Evolutionary conservation across 2,329 filamentous ascomycete species (phyloP), one percentile per base, ranked within the genome.

Genomic region (Clonostachys rhizophaga): DNA sequence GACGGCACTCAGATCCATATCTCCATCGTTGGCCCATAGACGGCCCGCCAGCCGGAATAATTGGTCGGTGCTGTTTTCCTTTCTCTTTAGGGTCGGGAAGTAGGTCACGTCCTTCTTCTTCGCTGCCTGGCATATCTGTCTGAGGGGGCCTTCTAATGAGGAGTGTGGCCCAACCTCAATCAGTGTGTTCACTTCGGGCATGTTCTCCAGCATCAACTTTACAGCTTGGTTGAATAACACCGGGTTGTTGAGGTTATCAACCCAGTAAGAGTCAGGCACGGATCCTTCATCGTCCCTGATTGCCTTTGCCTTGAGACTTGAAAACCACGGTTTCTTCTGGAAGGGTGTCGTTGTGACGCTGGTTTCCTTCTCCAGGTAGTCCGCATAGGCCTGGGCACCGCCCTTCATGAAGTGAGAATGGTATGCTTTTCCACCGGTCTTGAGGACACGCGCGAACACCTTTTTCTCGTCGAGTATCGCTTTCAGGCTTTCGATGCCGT

Each of bases 351-450:
- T 9, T 9, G 24, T 30, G 24, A 30, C 9, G 24, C 9, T 30
- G 24, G 24, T 30, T 30, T 30, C 24, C 8, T 30, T 30, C 24
- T 30, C 8, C 24, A 30, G 24, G 8, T 30, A 30, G 24, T 30
- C 24, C 8, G 24, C 24, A 30, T 30, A 30, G 8, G 24, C 8
- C 24, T 9, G 7, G 24, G 24, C 24, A 30, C 24, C 24, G 9
- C 9, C 24, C 24, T 30, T 30, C 63, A 68, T 66, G 41, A 66
- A 64, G 30, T 61, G 55, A 1, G 71, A 74, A 54, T 73, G 70
- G 45, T 71, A 74, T 0, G 69, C 69, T 46, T 60, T 67, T n/a
- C 68, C 60, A 2, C 70, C 63, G 37, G 48, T 53, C 8, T 54
- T 24, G 43, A 65, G 58, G 40, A 71, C 56, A 1, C 49, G 50